Evolutionary conservation across 495 filamentous ascomycete species (phyloP), one percentile per base, ranked within the genome.

Genomic region (Lindgomyces ingoldianus): DNA sequence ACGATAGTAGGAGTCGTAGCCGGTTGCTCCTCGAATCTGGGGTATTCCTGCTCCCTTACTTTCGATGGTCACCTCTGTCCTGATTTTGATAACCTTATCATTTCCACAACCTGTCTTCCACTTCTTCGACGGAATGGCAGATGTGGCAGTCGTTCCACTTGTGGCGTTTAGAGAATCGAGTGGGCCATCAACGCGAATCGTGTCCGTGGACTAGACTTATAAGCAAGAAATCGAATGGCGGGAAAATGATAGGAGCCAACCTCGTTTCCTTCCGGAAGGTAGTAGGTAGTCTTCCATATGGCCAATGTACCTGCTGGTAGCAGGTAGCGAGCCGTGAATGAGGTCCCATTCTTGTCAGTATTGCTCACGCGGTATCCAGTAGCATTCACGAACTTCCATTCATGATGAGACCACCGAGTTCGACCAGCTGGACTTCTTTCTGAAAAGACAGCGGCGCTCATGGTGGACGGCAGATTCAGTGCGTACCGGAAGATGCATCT

Each of bases 71-170:
- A 24, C 10, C 25, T 58, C 55, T 2, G 53, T 57, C 53, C 27
- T 24, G n/a, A 44, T 57, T 36, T 57, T 42, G 55, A 58, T 26
- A 12, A 47, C 42, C 8, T 46, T 39, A 6, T 58, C 39, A 19
- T 24, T 16, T 29, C 16, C 21, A 8, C 42, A 58, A 29, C 19
- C 55, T 8, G 41, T 58, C 25, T 45, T 46, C 21, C 1, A 58
- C 21, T 4, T 10, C 16, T 58, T 45, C 39, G 21, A 19, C 2
- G 18, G 19, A 11, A 18, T 4, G 14, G 22, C 55, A 47, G 11
- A 58, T 3, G 19, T 21, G 12, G 24, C 12, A 11, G 19, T 19
- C 2, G 6, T 25, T 42, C 2, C 27, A n/a, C 10, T 10, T 9
- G 11, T 21, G 3, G 3, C 2, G 3, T 27, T 19, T 16, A 21